phyloP scores from a whole-genome alignment of 306 rosid genomes.

The Potentilla sterilis region DNA sequence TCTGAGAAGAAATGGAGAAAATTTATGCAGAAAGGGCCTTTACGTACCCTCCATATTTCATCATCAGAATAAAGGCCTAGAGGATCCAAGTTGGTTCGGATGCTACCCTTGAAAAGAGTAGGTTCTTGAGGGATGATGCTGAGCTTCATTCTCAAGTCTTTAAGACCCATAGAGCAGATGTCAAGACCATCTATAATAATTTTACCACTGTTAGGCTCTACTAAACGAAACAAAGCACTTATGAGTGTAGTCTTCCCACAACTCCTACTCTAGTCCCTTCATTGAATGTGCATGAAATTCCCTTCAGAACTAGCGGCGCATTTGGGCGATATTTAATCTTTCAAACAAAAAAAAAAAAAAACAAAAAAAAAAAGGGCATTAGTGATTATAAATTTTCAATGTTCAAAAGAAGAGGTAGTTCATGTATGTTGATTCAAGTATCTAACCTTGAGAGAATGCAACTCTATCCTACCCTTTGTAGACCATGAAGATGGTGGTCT shows the following conservation, averaged over 20 bases:
- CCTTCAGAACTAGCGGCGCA: conserved; percentile 64
- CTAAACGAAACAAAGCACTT: conserved; percentile 78
- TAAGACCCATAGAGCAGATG: conserved; percentile 67
- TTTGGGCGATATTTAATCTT: conserved; percentile 66
- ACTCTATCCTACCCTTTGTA: conserved; percentile 61
- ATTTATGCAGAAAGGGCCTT: neutral
- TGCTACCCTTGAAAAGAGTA: conserved; percentile 75
- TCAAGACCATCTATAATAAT: conserved; percentile 59
- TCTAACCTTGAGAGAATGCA: conserved; percentile 52
- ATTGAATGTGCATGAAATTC: conserved; percentile 61
- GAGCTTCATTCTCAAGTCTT: conserved; percentile 67
- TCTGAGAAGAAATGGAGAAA: neutral
- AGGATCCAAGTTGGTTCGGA: conserved; percentile 78
- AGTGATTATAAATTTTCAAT: neutral
- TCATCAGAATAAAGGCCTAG: conserved; percentile 69
- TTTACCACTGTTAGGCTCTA: conserved; percentile 63
- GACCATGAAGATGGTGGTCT: conserved; percentile 80
- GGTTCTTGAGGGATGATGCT: conserved; percentile 89
- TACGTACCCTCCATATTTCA: conserved; percentile 66
- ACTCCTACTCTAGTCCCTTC: conserved; percentile 76
- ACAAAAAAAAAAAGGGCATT: neutral
- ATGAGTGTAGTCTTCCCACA: conserved; percentile 74
- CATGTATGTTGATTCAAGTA: neutral
- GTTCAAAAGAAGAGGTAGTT: neutral
- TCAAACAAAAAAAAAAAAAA: too few relatives aligned